Conservation (phyloP, 768 basidiomycete species). For the Paxillus rubicundulus region DNA sequence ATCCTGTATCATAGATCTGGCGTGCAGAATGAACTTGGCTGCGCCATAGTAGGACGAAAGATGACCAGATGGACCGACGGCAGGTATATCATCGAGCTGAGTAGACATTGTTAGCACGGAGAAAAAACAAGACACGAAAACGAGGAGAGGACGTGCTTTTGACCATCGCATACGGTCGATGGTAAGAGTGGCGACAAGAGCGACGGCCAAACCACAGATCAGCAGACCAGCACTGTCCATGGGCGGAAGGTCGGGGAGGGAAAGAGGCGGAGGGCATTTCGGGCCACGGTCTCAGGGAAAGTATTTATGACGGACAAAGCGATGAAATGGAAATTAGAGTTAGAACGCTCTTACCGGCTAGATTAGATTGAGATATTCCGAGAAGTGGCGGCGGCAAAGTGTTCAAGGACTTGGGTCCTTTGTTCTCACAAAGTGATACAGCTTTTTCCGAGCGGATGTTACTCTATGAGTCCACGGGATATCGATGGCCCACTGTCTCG, state of each 20-base stretch:
- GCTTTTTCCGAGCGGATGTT: constrained; percentile 9
- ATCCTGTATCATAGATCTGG: constrained; percentile 33
- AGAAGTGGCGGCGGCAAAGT: constrained; percentile 20
- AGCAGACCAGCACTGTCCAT: constrained; percentile 26
- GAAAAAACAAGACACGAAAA: not conserved
- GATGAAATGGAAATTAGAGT: constrained; percentile 30
- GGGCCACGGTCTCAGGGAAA: constrained; percentile 17
- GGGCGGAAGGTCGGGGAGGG: constrained; percentile 19
- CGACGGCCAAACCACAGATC: constrained; percentile 18
- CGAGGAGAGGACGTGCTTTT: constrained; percentile 19
- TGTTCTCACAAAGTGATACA: constrained; percentile 1
- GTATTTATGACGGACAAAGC: constrained; percentile 33
- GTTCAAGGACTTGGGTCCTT: constrained; percentile 5
- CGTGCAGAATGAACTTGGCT: constrained; percentile 29
- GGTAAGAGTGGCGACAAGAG: constrained; percentile 10
- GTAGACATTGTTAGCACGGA: constrained; percentile 2
- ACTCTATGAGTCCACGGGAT: constrained; percentile 2
- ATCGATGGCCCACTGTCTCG: not conserved
- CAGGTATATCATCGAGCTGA: constrained; percentile 33
- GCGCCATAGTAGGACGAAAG: constrained; percentile 34
- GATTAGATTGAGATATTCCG: constrained; percentile 27
- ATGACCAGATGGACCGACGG: constrained; percentile 34
- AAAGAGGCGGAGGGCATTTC: constrained; percentile 29
- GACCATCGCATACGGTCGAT: constrained; percentile 22
- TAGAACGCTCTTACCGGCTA: constrained; percentile 20